phyloP scores from a whole-genome alignment of 2,329 filamentous ascomycete species.

The Talaromyces sp. region DNA sequence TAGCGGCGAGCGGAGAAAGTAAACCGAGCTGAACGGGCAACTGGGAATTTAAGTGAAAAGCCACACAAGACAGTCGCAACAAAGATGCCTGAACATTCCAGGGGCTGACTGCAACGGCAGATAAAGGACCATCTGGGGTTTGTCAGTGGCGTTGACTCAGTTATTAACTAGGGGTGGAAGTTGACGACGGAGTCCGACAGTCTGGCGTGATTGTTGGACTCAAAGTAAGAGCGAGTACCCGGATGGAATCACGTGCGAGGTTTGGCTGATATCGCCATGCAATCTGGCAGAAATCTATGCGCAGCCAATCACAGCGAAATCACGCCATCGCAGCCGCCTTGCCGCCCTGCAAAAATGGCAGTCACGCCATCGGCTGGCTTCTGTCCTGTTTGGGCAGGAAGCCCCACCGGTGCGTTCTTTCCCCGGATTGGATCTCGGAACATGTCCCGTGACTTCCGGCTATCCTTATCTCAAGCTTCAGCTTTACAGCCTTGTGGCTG shows the following conservation, averaged over 20 bases:
- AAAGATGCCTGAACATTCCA: not conserved
- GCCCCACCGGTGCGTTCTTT: not conserved
- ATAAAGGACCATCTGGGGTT: slow-evolving; percentile 4
- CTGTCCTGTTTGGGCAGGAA: not conserved
- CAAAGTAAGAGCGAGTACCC: not conserved
- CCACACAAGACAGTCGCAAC: not conserved
- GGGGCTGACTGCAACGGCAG: not conserved
- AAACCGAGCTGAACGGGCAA: not conserved
- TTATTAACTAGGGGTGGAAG: not conserved
- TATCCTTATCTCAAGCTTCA: not conserved
- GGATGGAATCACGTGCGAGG: slow-evolving; percentile 6
- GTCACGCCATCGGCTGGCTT: slow-evolving; percentile 6
- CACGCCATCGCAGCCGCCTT: not conserved
- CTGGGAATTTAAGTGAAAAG: not conserved
- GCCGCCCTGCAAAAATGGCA: not conserved
- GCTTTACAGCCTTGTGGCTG: not conserved
- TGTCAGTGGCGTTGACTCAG: not conserved
- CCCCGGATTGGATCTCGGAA: slow-evolving; percentile 15
- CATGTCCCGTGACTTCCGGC: not conserved
- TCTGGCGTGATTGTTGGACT: slow-evolving; percentile 14
- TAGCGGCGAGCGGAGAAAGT: not conserved
- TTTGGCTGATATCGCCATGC: slow-evolving; percentile 8
- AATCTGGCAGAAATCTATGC: not conserved
- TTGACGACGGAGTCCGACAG: slow-evolving; percentile 8
- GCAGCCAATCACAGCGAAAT: not conserved